Evolutionary conservation across 805 yeast species (phyloP).

Genomic region (Wickerhamomyces bovis): DNA sequence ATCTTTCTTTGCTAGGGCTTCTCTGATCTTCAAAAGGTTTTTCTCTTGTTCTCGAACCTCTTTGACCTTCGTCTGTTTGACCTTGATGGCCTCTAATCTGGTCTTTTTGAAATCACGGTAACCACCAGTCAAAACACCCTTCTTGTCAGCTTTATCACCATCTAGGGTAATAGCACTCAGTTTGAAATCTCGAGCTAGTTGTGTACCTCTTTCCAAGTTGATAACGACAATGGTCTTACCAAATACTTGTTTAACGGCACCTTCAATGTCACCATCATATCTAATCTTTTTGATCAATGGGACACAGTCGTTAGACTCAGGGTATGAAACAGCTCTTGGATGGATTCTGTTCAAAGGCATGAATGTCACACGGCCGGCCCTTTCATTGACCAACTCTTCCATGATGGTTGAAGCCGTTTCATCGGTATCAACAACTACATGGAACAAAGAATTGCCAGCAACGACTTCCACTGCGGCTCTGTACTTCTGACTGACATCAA

Average conservation of each 20-base stretch:
- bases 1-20: conserved; percentile 39
- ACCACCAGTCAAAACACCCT: conserved; percentile 88
- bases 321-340: conserved; percentile 41
- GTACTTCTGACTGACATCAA: conserved; percentile 75
- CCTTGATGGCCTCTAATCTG: conserved; percentile 63
- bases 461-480: conserved; percentile 82
- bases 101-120: conserved; percentile 63
- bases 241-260: conserved; percentile 74
- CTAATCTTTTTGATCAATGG: conserved; percentile 75
- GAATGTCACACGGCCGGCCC: conserved; percentile 83
- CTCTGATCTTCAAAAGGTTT: conserved; percentile 33
- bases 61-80: conserved; percentile 44
- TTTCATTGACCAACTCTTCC: conserved; percentile 64
- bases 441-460: conserved; percentile 82
- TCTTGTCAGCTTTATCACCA: conserved; percentile 83
- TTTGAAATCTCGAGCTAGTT: conserved; percentile 52
- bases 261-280: conserved; percentile 47
- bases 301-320: conserved; percentile 56
- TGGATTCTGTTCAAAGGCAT: conserved; percentile 76
- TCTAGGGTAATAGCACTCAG: conserved; percentile 81
- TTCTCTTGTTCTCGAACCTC: conserved; percentile 38
- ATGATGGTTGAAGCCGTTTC: conserved; percentile 74
- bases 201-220: conserved; percentile 61
- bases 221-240: conserved; percentile 75
- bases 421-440: conserved; percentile 85